A percentile compares a stretch with the other conserved stretches of the same genome.
Conservation (phyloP, 164 flowering plant genomes). For the Vitis rotundifolia region DNA sequence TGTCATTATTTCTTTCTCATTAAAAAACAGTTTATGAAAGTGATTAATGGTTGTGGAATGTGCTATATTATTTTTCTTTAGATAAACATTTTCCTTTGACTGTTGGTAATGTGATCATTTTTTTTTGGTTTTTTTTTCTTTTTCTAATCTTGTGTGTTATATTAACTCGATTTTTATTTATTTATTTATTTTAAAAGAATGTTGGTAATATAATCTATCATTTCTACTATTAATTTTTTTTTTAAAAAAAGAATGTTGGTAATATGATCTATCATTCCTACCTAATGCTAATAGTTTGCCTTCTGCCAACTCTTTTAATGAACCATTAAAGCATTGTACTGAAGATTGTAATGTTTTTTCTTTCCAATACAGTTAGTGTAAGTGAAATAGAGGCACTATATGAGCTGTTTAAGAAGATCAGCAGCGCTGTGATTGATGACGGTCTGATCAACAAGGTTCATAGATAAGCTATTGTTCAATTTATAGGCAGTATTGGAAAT, state of each 20-base stretch:
- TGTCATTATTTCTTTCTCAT: not conserved
- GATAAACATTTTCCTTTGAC: too few species aligned
- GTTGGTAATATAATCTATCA: too few species aligned
- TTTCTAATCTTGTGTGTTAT: too few species aligned
- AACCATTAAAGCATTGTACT: not conserved
- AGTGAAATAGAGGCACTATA: conserved; percentile 85
- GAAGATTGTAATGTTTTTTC: conserved; percentile 3
- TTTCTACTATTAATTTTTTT: too few species aligned
- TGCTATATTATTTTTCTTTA: too few species aligned
- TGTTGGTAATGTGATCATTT: too few species aligned
- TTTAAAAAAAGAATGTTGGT: too few species aligned
- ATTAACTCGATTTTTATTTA: too few species aligned
- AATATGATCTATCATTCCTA: not conserved
- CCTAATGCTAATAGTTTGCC: not conserved
- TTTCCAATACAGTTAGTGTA: conserved; percentile 71
- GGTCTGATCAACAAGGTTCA: conserved; percentile 83
- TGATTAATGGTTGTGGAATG: too few species aligned
- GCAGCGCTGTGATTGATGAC: conserved; percentile 90
- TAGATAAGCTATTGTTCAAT: not conserved
- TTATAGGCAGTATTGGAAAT: not conserved
- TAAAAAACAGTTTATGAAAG: not conserved
- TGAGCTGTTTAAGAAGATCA: conserved; percentile 88
- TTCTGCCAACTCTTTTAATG: not conserved
- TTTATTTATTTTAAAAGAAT: too few species aligned
- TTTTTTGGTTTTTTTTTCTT: too few species aligned